Evolutionary conservation across 495 filamentous ascomycete genomes (phyloP).

Genomic region (Tirmania nivea): DNA sequence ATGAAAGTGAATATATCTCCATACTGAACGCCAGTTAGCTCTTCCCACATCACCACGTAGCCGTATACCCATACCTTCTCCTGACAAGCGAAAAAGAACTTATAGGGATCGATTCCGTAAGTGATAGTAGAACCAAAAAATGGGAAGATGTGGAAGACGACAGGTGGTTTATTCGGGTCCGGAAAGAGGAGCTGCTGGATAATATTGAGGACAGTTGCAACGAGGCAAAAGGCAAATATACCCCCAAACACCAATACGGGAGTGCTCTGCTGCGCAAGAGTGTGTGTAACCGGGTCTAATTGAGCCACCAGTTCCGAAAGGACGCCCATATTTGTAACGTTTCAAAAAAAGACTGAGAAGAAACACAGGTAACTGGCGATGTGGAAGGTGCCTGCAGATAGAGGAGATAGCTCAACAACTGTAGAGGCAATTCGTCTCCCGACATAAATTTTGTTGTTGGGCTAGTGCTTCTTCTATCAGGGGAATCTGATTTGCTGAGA

Average conservation of each 20-base stretch:
- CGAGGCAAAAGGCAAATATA: constrained; percentile 24
- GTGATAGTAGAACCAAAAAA: constrained; percentile 55
- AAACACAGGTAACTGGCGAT: background rate
- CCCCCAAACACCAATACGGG: constrained; percentile 21
- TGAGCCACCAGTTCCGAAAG: constrained; percentile 10
- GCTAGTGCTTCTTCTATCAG: too few relatives aligned
- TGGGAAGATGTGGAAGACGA: constrained; percentile 72
- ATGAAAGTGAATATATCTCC: constrained; percentile 67
- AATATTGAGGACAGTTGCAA: constrained; percentile 43
- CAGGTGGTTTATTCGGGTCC: constrained; percentile 49
- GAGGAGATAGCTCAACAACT: background rate
- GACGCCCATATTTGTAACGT: constrained; percentile 8
- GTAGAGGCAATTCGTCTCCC: too few relatives aligned
- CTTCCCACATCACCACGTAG: background rate
- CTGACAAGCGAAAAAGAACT: constrained; percentile 49
- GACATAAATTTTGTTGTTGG: too few relatives aligned
- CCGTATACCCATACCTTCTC: constrained; percentile 33
- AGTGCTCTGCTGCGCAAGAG: constrained; percentile 24
- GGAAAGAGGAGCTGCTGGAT: constrained; percentile 45
- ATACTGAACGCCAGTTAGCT: constrained; percentile 28
- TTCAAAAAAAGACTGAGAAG: too few relatives aligned
- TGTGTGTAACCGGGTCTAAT: constrained; percentile 7
- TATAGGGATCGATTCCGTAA: constrained; percentile 69
- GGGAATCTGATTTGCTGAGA: too few relatives aligned
- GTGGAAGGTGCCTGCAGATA: background rate